Percentiles rank a stretch among this genome's conserved stretches.
phyloP scores from a whole-genome alignment of 208 protist genomes.

The Acanthamoeba lenticulata region DNA sequence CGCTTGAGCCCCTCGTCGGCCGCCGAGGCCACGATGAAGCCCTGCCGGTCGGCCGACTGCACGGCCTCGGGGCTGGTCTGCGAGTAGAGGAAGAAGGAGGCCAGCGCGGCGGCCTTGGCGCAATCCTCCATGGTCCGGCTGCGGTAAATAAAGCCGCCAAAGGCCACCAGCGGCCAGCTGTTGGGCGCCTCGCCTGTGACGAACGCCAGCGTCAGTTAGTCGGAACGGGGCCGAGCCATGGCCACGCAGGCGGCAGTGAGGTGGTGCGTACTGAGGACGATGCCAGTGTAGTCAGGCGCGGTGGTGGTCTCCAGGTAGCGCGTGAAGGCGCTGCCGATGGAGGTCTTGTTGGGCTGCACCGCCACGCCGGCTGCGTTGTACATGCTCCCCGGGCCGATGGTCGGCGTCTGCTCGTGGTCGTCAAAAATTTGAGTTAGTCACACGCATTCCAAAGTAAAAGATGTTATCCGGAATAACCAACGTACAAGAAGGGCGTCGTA shows the following conservation, averaged over 20 bases:
- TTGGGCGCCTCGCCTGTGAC: background rate
- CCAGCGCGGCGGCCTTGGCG: background rate
- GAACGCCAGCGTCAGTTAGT: background rate
- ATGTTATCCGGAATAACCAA: no score
- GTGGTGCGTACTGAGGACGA: background rate
- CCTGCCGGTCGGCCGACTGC: background rate
- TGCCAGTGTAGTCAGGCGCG: background rate
- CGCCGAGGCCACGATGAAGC: background rate
- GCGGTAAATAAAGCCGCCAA: background rate
- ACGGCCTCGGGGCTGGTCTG: background rate
- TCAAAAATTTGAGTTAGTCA: no score
- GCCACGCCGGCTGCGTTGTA: no score
- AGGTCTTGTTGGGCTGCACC: no score
- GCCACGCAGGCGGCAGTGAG: no score
- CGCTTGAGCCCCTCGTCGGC: background rate
- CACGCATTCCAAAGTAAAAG: no score
- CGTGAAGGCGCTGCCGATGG: background rate
- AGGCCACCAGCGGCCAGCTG: background rate
- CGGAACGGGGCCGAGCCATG: background rate
- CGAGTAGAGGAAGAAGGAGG: background rate
- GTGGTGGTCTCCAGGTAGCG: background rate
- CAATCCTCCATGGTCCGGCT: background rate
- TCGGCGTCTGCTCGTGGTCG: no score
- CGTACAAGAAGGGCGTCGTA: no score
- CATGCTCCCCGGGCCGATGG: no score